phyloP scores from a whole-genome alignment of 352 stramenopile species.

The Aphanomyces invadans region DNA sequence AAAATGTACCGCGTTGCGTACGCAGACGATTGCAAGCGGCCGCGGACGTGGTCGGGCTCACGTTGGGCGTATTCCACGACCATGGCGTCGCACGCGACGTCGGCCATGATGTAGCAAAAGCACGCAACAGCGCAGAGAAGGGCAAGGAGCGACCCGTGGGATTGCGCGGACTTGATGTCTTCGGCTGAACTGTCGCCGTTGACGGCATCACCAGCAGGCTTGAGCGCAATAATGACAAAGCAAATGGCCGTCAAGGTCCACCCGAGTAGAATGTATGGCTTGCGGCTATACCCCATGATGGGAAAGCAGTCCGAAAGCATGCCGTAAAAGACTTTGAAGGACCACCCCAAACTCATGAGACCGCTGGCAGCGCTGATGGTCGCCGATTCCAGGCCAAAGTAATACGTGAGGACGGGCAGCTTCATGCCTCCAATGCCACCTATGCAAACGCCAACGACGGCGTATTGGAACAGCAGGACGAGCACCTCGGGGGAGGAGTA shows the following conservation, averaged over 20 bases:
- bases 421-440: background rate
- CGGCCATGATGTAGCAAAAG: conserved; percentile 23
- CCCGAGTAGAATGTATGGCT: conserved; percentile 22
- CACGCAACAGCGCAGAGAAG: conserved; percentile 16
- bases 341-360: conserved; percentile 18
- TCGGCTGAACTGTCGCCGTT: background rate
- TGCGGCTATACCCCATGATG: conserved; percentile 6
- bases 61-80: conserved; percentile 17
- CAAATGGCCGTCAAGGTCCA: conserved; percentile 25
- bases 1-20: background rate
- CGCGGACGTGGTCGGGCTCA: conserved; percentile 12
- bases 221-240: conserved; percentile 36
- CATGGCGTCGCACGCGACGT: conserved; percentile 17
- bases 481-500: conserved; percentile 12
- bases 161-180: background rate
- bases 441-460: background rate
- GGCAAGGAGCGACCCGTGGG: conserved; percentile 12
- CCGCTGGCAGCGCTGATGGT: background rate
- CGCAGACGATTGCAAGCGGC: conserved; percentile 8
- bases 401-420: background rate
- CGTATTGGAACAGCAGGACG: background rate
- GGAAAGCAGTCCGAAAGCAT: conserved; percentile 22
- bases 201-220: background rate
- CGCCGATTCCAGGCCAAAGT: background rate
- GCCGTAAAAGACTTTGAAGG: conserved; percentile 18